Conservation (phyloP, 768 basidiomycete species). For the Auriscalpium orientale region DNA sequence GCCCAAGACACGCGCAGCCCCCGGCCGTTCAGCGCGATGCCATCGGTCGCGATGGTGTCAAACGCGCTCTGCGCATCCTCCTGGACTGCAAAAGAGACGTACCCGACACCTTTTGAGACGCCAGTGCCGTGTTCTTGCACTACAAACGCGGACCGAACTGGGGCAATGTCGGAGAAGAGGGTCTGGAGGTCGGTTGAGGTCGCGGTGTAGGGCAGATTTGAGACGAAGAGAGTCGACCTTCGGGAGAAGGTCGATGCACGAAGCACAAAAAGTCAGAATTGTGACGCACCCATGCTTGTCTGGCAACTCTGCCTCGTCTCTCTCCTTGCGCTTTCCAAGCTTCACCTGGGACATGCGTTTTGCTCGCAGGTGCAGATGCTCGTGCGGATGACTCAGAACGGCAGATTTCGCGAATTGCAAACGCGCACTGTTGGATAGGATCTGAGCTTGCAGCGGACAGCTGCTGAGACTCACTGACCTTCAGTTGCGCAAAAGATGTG, state of each 20-base stretch:
- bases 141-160: slow-evolving; percentile 89
- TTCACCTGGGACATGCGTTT: too few relatives aligned
- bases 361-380: too few relatives aligned
- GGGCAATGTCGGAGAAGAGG: slow-evolving; percentile 92
- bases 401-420: too few relatives aligned
- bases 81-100: slow-evolving; percentile 83
- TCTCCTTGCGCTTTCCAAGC: slow-evolving; percentile 39
- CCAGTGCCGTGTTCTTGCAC: slow-evolving; percentile 73
- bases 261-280: neutral
- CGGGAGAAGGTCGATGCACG: slow-evolving; percentile 5
- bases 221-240: slow-evolving; percentile 89
- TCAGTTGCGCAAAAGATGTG: too few relatives aligned
- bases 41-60: slow-evolving; percentile 54
- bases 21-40: slow-evolving; percentile 59
- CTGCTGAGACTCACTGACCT: too few relatives aligned
- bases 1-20: slow-evolving; percentile 76
- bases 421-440: too few relatives aligned
- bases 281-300: slow-evolving; percentile 28
- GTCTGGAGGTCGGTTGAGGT: slow-evolving; percentile 89
- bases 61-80: slow-evolving; percentile 82
- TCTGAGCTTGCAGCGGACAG: too few relatives aligned
- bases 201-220: slow-evolving; percentile 84
- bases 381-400: too few relatives aligned
- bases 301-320: slow-evolving; percentile 24
- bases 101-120: slow-evolving; percentile 90